Conservation (phyloP, 2,329 filamentous ascomycete species). For the Penicillium janthinellum region DNA sequence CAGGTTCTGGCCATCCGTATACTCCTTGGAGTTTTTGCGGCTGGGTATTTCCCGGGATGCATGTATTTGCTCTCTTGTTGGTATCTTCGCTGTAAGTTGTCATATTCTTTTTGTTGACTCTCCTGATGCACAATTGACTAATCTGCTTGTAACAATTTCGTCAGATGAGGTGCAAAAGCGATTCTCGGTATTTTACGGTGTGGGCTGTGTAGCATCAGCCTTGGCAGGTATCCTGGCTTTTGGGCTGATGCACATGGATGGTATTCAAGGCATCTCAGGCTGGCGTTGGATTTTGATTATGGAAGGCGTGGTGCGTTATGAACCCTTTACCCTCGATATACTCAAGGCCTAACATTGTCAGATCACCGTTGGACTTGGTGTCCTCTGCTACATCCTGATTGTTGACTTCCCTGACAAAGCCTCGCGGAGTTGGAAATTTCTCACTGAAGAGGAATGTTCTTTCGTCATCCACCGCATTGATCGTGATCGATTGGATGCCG, state of each 20-base stretch:
- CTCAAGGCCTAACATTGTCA: background rate
- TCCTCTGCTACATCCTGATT: conserved; percentile 13
- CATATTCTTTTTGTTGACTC: no score
- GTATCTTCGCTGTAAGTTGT: conserved; percentile 47
- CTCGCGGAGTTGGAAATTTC: conserved; percentile 37
- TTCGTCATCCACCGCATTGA: conserved; percentile 57
- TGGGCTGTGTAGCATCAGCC: background rate
- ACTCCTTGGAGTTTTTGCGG: conserved; percentile 17
- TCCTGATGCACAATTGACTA: background rate
- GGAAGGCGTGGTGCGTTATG: background rate
- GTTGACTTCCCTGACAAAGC: conserved; percentile 42
- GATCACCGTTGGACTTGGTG: background rate
- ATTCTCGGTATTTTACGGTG: background rate
- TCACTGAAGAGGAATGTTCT: conserved; percentile 45
- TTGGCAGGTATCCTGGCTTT: background rate
- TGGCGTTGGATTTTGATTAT: background rate
- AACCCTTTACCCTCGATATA: background rate
- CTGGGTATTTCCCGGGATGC: conserved; percentile 14
- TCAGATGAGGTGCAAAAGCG: background rate
- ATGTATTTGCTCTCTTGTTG: conserved; percentile 43
- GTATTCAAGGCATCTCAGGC: background rate
- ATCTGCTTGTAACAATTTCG: background rate
- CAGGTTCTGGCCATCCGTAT: background rate
- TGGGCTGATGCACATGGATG: background rate
- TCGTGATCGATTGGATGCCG: conserved; percentile 55